phyloP scores from a whole-genome alignment of 2,329 filamentous ascomycete genomes.

The Phoma sp. region DNA sequence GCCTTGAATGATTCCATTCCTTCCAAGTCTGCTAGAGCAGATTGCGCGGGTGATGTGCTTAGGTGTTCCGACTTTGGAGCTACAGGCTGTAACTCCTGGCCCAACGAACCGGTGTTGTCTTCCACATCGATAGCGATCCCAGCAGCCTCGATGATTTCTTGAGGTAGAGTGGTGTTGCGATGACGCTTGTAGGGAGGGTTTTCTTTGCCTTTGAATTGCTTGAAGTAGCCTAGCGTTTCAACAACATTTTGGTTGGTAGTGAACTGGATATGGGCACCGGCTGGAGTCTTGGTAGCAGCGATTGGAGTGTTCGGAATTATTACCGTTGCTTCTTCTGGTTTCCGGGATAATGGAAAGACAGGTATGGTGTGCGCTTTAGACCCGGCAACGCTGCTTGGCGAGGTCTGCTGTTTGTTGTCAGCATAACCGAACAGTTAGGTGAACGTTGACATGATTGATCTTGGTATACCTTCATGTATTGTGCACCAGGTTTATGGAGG shows the following conservation, averaged over 20 bases:
- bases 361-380: background rate
- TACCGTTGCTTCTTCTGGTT: background rate
- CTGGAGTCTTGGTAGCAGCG: background rate
- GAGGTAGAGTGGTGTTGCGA: conserved; percentile 30
- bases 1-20: conserved; percentile 23
- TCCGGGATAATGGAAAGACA: background rate
- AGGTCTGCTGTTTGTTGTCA: background rate
- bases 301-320: background rate
- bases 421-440: background rate
- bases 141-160: conserved; percentile 28
- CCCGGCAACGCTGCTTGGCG: background rate
- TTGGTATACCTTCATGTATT: background rate
- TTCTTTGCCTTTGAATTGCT: conserved; percentile 21
- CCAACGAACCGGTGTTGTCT: no score
- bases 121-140: conserved; percentile 6
- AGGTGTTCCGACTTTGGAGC: background rate
- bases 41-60: background rate
- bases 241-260: background rate
- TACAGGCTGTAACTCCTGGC: background rate
- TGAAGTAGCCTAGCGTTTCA: conserved; percentile 30
- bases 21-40: conserved; percentile 11
- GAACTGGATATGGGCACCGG: conserved; percentile 16
- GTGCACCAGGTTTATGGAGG: background rate
- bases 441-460: no score
- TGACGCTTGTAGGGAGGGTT: conserved; percentile 23